Evolutionary conservation across 129 eudicot genomes (phyloP).

Genomic region (Ambrosia trifida): DNA sequence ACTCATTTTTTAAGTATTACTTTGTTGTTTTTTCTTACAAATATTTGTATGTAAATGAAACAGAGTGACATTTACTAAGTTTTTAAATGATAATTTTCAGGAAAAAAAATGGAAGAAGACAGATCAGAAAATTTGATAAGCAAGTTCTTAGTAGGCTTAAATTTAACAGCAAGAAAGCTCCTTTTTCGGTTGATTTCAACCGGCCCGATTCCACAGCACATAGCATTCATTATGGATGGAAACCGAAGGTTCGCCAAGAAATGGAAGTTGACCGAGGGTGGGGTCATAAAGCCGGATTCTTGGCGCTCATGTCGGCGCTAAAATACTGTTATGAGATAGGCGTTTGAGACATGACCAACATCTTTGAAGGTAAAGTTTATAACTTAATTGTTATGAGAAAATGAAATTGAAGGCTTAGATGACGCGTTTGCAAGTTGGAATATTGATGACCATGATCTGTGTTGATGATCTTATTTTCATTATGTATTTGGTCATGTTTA

Average conservation of each 20-base stretch:
- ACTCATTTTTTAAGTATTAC: background rate
- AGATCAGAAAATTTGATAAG: constrained; percentile 8
- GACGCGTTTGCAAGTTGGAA: too few relatives aligned
- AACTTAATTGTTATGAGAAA: too few relatives aligned
- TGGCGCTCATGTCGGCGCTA: constrained; percentile 56
- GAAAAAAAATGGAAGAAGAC: constrained; percentile 34
- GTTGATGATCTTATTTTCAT: too few relatives aligned
- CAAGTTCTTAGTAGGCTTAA: constrained; percentile 38
- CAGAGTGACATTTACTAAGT: too few relatives aligned
- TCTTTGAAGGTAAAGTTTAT: too few relatives aligned
- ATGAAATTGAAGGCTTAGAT: too few relatives aligned
- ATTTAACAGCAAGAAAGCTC: constrained; percentile 31
- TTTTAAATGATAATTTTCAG: constrained; percentile 17
- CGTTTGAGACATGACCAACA: too few relatives aligned
- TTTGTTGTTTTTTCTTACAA: background rate
- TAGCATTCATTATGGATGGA: constrained; percentile 74
- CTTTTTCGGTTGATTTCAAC: constrained; percentile 46
- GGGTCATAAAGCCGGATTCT: constrained; percentile 69
- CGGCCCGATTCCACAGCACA: constrained; percentile 61
- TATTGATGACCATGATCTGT: too few relatives aligned
- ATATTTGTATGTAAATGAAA: background rate
- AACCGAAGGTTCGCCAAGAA: constrained; percentile 64
- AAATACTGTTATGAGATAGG: constrained; percentile 71
- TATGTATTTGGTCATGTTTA: too few relatives aligned
- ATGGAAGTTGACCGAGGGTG: constrained; percentile 50